Percentiles rank a stretch among this genome's conserved stretches.
phyloP scores from a whole-genome alignment of 495 filamentous ascomycete species.

The Cercophora samala region DNA sequence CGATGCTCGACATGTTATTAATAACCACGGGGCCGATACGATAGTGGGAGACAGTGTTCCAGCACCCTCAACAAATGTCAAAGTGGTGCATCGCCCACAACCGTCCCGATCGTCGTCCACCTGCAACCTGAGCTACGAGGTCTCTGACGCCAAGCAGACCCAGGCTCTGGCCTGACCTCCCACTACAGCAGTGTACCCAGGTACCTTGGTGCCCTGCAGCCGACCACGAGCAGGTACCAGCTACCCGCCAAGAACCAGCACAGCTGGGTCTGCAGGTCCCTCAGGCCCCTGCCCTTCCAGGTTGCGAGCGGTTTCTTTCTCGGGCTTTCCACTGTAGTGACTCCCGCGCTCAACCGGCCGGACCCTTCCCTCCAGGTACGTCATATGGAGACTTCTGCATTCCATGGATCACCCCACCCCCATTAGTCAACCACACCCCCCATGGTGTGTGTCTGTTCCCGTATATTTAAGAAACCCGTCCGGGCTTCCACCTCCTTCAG shows the following conservation, averaged over 20 bases:
- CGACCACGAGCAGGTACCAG: constrained; percentile 5
- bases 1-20: constrained; percentile 5
- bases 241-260: constrained; percentile 3
- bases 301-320: constrained; percentile 2
- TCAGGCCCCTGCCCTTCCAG: not conserved
- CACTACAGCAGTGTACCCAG: not conserved
- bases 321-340: constrained; percentile 1
- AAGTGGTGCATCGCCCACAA: not conserved
- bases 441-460: not conserved
- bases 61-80: not conserved
- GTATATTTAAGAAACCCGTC: constrained; percentile 15
- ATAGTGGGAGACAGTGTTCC: not conserved
- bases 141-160: constrained; percentile 3
- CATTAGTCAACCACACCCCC: constrained; percentile 12
- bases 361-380: constrained; percentile 12
- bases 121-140: not conserved
- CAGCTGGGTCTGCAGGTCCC: constrained; percentile 11
- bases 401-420: constrained; percentile 14
- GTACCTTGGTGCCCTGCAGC: not conserved
- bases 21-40: not conserved
- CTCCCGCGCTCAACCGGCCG: constrained; percentile 4
- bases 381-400: constrained; percentile 6
- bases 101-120: constrained; percentile 6
- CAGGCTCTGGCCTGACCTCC: constrained; percentile 5
- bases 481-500: constrained; percentile 5